These are phyloP conservation scores for Kluyveromyces marxianus DNA, from an alignment of 1,139 yeast species.

Conservation along the genomic window DNA sequence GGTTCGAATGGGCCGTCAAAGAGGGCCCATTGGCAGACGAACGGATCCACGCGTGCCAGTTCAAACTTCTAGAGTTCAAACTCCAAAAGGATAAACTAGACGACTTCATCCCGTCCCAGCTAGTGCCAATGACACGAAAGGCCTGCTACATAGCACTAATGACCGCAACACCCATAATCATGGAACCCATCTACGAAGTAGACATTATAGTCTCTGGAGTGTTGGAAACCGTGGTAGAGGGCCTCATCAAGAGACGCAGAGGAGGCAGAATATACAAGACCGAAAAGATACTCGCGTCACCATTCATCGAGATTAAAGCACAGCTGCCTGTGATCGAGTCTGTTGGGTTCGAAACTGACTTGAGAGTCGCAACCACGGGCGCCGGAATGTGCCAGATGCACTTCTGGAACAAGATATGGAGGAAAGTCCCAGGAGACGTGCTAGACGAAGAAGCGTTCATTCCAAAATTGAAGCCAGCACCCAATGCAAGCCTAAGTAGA, in stretches of 20 bases:
- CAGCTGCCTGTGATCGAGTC: slow-evolving; percentile 84
- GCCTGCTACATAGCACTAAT: slow-evolving; percentile 81
- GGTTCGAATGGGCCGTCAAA: slow-evolving; percentile 74
- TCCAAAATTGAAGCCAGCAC: slow-evolving; percentile 72
- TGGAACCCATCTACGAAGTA: slow-evolving; percentile 78
- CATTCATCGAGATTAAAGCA: slow-evolving; percentile 54
- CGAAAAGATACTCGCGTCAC: slow-evolving; percentile 67
- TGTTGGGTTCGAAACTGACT: slow-evolving; percentile 80
- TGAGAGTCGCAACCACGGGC: slow-evolving; percentile 71
- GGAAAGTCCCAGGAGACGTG: slow-evolving; percentile 85
- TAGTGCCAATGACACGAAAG: slow-evolving; percentile 73
- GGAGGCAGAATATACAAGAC: slow-evolving; percentile 48
- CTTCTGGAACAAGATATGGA: slow-evolving; percentile 57
- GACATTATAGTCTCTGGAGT: slow-evolving; percentile 48
- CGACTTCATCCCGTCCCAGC: slow-evolving; percentile 46
- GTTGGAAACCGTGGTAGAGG: slow-evolving; percentile 42
- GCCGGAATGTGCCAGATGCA: slow-evolving; percentile 62
- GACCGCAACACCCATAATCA: slow-evolving; percentile 67
- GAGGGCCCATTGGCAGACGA: slow-evolving; percentile 94
- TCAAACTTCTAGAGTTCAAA: slow-evolving; percentile 59
- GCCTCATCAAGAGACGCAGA: slow-evolving; percentile 55
- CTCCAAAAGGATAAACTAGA: slow-evolving; percentile 43
- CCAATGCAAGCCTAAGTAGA: slow-evolving; percentile 61
- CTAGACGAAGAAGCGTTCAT: slow-evolving; percentile 56
- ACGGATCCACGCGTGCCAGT: slow-evolving; percentile 62